phyloP scores from a whole-genome alignment of 129 eudicot species.

The Pittosporum tobira region DNA sequence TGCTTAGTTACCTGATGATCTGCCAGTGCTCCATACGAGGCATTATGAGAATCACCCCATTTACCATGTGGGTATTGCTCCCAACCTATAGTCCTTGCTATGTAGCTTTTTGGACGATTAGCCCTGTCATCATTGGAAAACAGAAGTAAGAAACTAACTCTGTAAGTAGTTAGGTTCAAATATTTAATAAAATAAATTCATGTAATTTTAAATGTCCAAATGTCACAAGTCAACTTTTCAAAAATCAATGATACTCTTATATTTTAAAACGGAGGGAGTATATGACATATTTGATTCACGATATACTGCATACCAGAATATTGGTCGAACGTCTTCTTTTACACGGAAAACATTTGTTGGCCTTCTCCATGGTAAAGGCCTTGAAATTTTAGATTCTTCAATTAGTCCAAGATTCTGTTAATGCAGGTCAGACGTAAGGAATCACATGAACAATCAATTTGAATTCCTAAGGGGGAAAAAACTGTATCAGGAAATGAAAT shows the following conservation, averaged over 20 bases:
- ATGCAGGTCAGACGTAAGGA: constrained; percentile 1
- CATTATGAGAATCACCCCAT: constrained; percentile 89
- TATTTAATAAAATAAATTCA: too few species aligned
- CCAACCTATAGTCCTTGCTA: constrained; percentile 80
- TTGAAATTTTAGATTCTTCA: constrained; percentile 75
- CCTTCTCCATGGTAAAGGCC: constrained; percentile 93
- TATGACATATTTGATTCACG: background rate
- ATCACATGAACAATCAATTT: constrained; percentile 4
- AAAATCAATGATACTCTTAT: too few species aligned
- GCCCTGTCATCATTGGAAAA: constrained; percentile 45
- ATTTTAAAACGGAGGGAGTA: too few species aligned
- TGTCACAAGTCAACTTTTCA: too few species aligned
- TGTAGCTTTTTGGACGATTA: constrained; percentile 97
- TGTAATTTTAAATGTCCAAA: too few species aligned
- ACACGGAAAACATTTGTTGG: constrained; percentile 81
- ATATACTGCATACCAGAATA: constrained; percentile 64
- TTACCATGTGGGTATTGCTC: constrained; percentile 90
- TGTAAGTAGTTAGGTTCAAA: too few species aligned
- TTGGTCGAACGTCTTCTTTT: constrained; percentile 91
- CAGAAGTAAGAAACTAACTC: too few species aligned
- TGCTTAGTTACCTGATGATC: constrained; percentile 81
- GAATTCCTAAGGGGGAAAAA: constrained; percentile 7
- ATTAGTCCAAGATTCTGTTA: constrained; percentile 90
- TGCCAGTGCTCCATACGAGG: constrained; percentile 82
- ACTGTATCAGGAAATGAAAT: constrained; percentile 4